Evolutionary conservation across 768 basidiomycete genomes (phyloP), one percentile per base, ranked within the genome.

Genomic region (Artomyces pyxidatus): DNA sequence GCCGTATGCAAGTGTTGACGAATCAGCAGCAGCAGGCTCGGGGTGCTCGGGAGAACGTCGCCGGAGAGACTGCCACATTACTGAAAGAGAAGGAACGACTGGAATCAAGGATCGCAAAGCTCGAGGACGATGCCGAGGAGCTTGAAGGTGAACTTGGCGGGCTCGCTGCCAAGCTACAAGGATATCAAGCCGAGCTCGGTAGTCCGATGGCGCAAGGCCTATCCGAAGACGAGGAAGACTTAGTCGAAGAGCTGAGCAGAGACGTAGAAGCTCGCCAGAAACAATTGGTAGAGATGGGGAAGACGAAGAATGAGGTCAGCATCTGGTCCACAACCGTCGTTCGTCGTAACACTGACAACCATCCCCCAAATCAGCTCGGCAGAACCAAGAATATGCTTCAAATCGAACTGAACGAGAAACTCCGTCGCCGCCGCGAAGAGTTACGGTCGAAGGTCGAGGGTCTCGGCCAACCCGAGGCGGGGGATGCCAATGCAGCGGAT

Each of bases 391-490:
- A 85, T 60, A 66, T 83, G 4, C 67, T 96, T 25, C 92, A 96
- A 62, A 94, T 96, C 47, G 95, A 98, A 63, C 73, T 98, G 41
- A 90, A 87, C 54, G 96, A 99, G 64, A 83, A 83, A 57, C 73
- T 98, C 12, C 76, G 82, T 19, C 78, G 94, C 7, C 76, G 85
- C 22, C 75, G 81, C 38, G 85, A 90, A 43, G 95, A 94, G 56
- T 61, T 98, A 7, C 77, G 80, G 43, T 65, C 68, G 28, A 86
- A 86, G 62, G 67, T 97, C 10, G 93, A 96, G 54, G 68, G 76
- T 21, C 67, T 88, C n/a, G 85, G 78, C 17, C 83, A 83, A 35
- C 69, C 73, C 2, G 77, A 74, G 23, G 68, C 68, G 21, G 81
- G 75, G 16, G 77, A 77, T 38, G 71, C 75, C 11, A 69, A 73